Evolutionary conservation across 1,139 yeast species (phyloP).

Genomic region (Suhomyces taliae): DNA sequence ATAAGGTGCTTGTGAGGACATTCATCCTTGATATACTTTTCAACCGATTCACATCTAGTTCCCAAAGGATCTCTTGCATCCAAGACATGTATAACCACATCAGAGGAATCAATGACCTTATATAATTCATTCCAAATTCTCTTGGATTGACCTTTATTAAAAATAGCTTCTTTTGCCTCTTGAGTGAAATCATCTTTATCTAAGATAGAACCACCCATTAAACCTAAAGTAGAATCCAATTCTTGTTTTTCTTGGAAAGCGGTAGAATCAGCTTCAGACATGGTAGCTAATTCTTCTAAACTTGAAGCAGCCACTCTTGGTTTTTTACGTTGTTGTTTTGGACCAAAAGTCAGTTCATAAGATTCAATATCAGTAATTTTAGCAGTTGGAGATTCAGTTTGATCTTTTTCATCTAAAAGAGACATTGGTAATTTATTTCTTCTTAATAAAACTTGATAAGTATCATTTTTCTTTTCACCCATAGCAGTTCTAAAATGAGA

Average conservation of each 20-base stretch:
- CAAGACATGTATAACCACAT: slow-evolving; percentile 91
- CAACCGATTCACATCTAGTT: slow-evolving; percentile 90
- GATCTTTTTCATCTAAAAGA: slow-evolving; percentile 79
- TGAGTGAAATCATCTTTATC: slow-evolving; percentile 80
- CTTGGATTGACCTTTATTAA: slow-evolving; percentile 95
- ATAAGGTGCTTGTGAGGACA: slow-evolving; percentile 96
- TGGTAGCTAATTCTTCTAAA: slow-evolving; percentile 75
- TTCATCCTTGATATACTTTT: slow-evolving; percentile 87
- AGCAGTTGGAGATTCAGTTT: slow-evolving; percentile 70
- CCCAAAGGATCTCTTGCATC: slow-evolving; percentile 98
- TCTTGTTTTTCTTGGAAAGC: slow-evolving; percentile 73
- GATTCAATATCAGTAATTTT: slow-evolving; percentile 88
- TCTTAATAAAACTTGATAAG: slow-evolving; percentile 83
- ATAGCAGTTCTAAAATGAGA: slow-evolving; percentile 92
- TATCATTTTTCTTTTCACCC: slow-evolving; percentile 82
- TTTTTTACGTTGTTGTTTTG: slow-evolving; percentile 90
- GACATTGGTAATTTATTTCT: slow-evolving; percentile 97
- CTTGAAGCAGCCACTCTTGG: slow-evolving; percentile 77
- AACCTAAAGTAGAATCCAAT: slow-evolving; percentile 70
- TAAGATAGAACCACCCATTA: slow-evolving; percentile 69
- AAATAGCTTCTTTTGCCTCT: slow-evolving; percentile 93
- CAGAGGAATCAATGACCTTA: slow-evolving; percentile 95
- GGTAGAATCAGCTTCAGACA: slow-evolving; percentile 58
- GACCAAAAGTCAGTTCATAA: slow-evolving; percentile 82
- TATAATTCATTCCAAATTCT: slow-evolving; percentile 98